Evolutionary conservation across 2,329 filamentous ascomycete genomes (phyloP).

Genomic region (Chaetothyriales sp.): DNA sequence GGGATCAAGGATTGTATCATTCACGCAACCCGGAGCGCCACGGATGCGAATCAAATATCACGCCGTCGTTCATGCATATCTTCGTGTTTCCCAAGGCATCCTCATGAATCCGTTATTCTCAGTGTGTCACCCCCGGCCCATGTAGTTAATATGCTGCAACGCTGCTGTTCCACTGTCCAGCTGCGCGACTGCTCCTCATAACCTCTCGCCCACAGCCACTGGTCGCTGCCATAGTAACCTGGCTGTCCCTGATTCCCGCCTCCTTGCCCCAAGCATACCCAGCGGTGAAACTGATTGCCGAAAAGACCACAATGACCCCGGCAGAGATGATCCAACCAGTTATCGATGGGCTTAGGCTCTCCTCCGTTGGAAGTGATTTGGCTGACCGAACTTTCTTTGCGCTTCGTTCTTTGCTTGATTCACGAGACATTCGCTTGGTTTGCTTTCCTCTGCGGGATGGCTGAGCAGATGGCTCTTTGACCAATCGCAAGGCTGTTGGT

Average conservation of each 20-base stretch:
- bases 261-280: conserved; percentile 48
- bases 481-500: conserved; percentile 35
- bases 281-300: conserved; percentile 49
- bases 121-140: background rate
- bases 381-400: conserved; percentile 18
- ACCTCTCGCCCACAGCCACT: conserved; percentile 32
- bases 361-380: conserved; percentile 24
- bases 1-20: background rate
- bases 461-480: conserved; percentile 38
- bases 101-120: background rate
- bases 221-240: conserved; percentile 18
- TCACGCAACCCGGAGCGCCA: background rate
- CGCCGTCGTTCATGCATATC: background rate
- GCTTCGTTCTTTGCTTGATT: conserved; percentile 26
- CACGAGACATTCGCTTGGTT: conserved; percentile 17
- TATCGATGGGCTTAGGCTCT: conserved; percentile 40
- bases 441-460: conserved; percentile 17
- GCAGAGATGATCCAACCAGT: conserved; percentile 53
- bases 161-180: background rate
- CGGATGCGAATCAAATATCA: background rate
- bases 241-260: conserved; percentile 37
- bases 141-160: background rate
- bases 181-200: conserved; percentile 17
- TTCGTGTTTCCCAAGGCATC: conserved; percentile 1
- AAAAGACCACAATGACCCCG: conserved; percentile 48